Percentiles rank a stretch among this genome's conserved stretches.
Conservation (phyloP, 768 basidiomycete genomes). For the Amyloporia xantha region DNA sequence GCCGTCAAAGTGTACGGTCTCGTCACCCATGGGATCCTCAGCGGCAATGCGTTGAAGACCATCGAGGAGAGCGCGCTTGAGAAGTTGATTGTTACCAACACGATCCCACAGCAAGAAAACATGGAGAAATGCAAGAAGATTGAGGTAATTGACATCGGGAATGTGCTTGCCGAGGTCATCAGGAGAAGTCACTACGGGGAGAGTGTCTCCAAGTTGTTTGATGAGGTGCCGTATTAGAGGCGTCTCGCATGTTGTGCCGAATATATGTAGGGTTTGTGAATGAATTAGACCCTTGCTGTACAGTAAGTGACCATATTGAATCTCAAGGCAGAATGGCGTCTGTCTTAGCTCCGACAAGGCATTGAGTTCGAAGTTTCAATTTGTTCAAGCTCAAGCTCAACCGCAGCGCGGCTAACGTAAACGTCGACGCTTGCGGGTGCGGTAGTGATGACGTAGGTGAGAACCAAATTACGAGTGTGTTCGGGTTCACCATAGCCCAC, state of each 20-base stretch:
- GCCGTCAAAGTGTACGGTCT: conserved; percentile 82
- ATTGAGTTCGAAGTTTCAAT: not conserved
- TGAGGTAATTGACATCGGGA: conserved; percentile 91
- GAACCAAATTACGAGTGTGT: not conserved
- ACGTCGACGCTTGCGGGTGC: too few relatives aligned
- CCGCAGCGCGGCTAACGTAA: too few relatives aligned
- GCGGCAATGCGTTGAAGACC: conserved; percentile 75
- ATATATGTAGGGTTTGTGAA: conserved; percentile 6
- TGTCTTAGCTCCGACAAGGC: not conserved
- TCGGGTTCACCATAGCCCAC: not conserved
- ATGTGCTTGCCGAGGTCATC: conserved; percentile 94
- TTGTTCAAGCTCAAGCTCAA: too few relatives aligned
- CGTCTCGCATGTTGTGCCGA: not conserved
- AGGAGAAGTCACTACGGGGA: conserved; percentile 96
- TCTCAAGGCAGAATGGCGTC: not conserved
- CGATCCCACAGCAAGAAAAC: conserved; percentile 84
- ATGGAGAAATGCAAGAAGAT: conserved; percentile 68
- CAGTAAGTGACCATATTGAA: not conserved
- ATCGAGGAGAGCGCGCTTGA: conserved; percentile 73
- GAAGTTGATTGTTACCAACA: conserved; percentile 97
- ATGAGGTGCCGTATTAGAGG: conserved; percentile 79
- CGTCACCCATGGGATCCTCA: conserved; percentile 95
- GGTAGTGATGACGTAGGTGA: too few relatives aligned
- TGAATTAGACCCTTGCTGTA: too few relatives aligned
- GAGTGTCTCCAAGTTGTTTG: conserved; percentile 82